phyloP scores from a whole-genome alignment of 1,284 basidiomycete species.

The Phylloboletellus chloephorus region DNA sequence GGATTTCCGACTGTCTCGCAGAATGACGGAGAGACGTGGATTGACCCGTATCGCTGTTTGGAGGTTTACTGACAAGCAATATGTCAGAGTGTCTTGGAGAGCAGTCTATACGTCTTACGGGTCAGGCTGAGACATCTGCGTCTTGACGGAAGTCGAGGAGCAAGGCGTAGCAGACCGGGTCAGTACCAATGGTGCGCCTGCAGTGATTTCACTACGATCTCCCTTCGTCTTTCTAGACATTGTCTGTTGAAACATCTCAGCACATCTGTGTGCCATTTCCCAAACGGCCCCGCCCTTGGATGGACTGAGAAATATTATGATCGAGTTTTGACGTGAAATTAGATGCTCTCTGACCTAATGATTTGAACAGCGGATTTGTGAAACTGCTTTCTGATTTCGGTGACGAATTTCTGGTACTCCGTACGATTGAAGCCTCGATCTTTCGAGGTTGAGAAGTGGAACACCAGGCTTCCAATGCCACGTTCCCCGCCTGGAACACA shows the following conservation, averaged over 20 bases:
- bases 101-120: constrained; percentile 15
- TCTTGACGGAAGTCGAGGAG: constrained; percentile 20
- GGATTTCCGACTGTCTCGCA: constrained; percentile 22
- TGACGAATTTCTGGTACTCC: constrained; percentile 22
- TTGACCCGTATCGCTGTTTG: constrained; percentile 9
- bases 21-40: constrained; percentile 30
- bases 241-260: constrained; percentile 21
- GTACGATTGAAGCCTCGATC: constrained; percentile 17
- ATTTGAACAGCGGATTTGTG: background rate
- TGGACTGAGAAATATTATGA: constrained; percentile 15
- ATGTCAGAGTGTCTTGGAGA: constrained; percentile 1
- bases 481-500: constrained; percentile 17
- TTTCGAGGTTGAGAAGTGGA: constrained; percentile 23
- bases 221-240: constrained; percentile 5
- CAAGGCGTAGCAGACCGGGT: constrained; percentile 16
- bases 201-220: background rate
- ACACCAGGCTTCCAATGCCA: constrained; percentile 10
- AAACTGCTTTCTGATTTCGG: constrained; percentile 11
- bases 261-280: background rate
- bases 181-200: background rate
- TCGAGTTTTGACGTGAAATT: background rate
- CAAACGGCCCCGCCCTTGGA: constrained; percentile 18
- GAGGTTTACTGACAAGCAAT: constrained; percentile 11
- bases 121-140: constrained; percentile 8
- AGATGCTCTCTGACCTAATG: constrained; percentile 17